Evolutionary conservation across 2,329 filamentous ascomycete genomes (phyloP).

Genomic region (Cladosporium halotolerans): DNA sequence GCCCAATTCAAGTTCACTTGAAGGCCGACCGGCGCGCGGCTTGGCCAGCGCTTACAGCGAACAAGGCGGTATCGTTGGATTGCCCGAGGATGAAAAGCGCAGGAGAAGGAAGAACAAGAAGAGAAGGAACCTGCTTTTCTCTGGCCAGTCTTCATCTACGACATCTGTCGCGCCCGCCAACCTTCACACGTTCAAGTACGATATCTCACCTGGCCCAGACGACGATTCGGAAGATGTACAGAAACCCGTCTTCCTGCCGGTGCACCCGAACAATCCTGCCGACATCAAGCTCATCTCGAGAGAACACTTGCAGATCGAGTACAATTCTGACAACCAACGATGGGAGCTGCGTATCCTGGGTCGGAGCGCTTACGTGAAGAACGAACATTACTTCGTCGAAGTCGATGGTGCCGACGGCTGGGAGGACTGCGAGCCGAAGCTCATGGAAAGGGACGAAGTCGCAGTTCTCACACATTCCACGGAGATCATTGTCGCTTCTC

Average conservation of each 20-base stretch:
- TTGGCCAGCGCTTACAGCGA: slow-evolving; percentile 29
- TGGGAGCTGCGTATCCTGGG: slow-evolving; percentile 62
- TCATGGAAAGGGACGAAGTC: slow-evolving; percentile 37
- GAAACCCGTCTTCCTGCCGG: slow-evolving; percentile 58
- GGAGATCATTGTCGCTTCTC: slow-evolving; percentile 64
- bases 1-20: slow-evolving; percentile 18
- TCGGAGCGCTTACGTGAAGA: slow-evolving; percentile 65
- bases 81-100: slow-evolving; percentile 43
- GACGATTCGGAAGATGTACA: slow-evolving; percentile 28
- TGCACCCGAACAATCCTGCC: slow-evolving; percentile 61
- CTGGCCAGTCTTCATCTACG: slow-evolving; percentile 41
- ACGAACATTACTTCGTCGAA: slow-evolving; percentile 34
- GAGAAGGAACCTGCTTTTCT: slow-evolving; percentile 6
- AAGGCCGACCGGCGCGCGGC: slow-evolving; percentile 24
- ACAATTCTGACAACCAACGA: slow-evolving; percentile 54
- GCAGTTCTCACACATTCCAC: slow-evolving; percentile 59
- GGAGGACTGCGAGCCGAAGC: slow-evolving; percentile 8
- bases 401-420: slow-evolving; percentile 5
- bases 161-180: slow-evolving; percentile 37
- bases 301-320: slow-evolving; percentile 66
- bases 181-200: slow-evolving; percentile 13
- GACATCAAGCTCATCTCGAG: slow-evolving; percentile 69
- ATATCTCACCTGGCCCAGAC: slow-evolving; percentile 23
- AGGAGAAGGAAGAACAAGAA: slow-evolving; percentile 9
- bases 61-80: slow-evolving; percentile 37